Conservation (phyloP, 1,284 basidiomycete species). For the Ustilago trichophora region DNA sequence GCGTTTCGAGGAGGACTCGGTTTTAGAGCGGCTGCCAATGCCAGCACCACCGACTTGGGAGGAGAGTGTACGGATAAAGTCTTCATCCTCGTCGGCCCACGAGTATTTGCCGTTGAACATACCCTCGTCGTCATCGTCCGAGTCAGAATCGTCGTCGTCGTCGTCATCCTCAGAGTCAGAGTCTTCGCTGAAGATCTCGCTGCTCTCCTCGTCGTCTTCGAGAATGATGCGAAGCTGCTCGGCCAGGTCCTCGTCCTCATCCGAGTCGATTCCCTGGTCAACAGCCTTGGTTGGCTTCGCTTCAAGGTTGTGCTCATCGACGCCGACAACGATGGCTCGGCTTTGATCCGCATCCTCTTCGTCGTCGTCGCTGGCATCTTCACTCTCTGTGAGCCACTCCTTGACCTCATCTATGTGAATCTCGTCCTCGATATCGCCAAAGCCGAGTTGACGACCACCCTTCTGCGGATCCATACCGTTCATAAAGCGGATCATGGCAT, state of each 20-base stretch:
- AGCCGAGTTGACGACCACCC: conserved; percentile 51
- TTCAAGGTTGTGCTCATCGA: neutral
- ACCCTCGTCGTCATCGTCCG: conserved; percentile 50
- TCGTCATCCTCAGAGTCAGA: conserved; percentile 19
- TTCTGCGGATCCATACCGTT: conserved; percentile 58
- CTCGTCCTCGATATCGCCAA: conserved; percentile 54
- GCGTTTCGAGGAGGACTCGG: conserved; percentile 64
- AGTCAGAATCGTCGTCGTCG: conserved; percentile 33
- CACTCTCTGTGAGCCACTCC: conserved; percentile 56
- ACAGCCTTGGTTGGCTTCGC: neutral
- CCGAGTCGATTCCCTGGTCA: neutral
- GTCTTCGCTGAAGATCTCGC: conserved; percentile 31
- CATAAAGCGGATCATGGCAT: conserved; percentile 59
- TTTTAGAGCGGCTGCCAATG: conserved; percentile 17
- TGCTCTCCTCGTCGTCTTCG: conserved; percentile 34
- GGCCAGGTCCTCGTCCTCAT: conserved; percentile 25
- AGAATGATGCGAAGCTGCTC: conserved; percentile 44
- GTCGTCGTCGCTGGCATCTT: conserved; percentile 25
- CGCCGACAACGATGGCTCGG: neutral
- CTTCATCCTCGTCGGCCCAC: conserved; percentile 76
- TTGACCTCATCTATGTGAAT: conserved; percentile 50
- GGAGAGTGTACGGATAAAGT: conserved; percentile 72
- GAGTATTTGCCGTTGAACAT: conserved; percentile 67
- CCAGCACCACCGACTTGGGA: conserved; percentile 38
- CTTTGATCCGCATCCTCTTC: conserved; percentile 3